A percentile compares a stretch with the other conserved stretches of the same genome.
These are phyloP conservation scores for Isabelozyma gotoi DNA, from an alignment of 805 yeast genomes.

Conservation along the genomic window DNA sequence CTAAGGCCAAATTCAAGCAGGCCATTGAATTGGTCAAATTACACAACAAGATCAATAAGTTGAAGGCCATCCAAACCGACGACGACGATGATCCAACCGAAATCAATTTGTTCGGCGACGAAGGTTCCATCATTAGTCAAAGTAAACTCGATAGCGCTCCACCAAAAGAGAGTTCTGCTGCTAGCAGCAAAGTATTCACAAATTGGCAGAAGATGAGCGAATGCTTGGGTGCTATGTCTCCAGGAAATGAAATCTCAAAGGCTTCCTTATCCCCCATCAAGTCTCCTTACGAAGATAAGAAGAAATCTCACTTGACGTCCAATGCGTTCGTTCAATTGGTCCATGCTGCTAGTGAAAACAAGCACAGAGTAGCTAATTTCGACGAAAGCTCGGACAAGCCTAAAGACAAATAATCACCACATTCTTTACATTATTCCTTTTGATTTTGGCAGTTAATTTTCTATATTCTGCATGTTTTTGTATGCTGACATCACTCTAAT, in stretches of 20 bases:
- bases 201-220: constrained; percentile 30
- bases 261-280: constrained; percentile 18
- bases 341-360: constrained; percentile 61
- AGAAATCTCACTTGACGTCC: constrained; percentile 43
- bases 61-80: constrained; percentile 60
- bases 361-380: constrained; percentile 39
- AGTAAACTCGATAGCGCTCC: constrained; percentile 3
- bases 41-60: constrained; percentile 72
- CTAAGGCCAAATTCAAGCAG: constrained; percentile 78
- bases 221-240: constrained; percentile 18
- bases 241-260: constrained; percentile 14
- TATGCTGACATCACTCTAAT: too few relatives aligned
- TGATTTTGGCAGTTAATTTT: too few relatives aligned
- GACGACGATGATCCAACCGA: constrained; percentile 55
- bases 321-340: constrained; percentile 70
- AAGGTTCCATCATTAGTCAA: constrained; percentile 17
- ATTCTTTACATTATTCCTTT: too few relatives aligned
- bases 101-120: constrained; percentile 41
- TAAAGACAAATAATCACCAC: neutral
- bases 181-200: constrained; percentile 12
- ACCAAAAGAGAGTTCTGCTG: constrained; percentile 5
- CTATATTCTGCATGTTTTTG: neutral
- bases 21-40: constrained; percentile 84
- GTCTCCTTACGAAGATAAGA: constrained; percentile 6
- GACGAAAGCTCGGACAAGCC: constrained; percentile 8